Percentiles rank a stretch among this genome's conserved stretches.
These are phyloP conservation scores for Paraconiothyrium brasiliense DNA, from an alignment of 2,329 filamentous ascomycete genomes.

Conservation along the genomic window DNA sequence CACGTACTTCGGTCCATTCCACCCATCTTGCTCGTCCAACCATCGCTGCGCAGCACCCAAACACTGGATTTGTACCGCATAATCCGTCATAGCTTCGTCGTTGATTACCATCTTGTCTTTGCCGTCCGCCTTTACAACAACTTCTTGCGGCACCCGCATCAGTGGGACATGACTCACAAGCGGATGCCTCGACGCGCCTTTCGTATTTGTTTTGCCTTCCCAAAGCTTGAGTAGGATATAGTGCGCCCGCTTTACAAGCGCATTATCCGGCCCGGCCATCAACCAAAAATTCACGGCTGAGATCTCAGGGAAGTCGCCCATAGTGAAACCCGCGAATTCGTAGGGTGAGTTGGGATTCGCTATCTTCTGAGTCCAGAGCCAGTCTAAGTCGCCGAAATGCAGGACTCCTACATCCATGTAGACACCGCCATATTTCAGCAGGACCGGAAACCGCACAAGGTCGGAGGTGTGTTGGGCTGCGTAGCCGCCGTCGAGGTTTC, in stretches of 20 bases:
- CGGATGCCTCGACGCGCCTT: conserved; percentile 59
- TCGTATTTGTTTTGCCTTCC: conserved; percentile 51
- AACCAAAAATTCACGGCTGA: conserved; percentile 36
- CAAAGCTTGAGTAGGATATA: conserved; percentile 62
- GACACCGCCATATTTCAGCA: conserved; percentile 66
- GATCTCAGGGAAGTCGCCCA: conserved; percentile 30
- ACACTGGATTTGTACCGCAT: conserved; percentile 66
- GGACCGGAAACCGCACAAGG: conserved; percentile 65
- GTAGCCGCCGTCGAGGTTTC: conserved; percentile 60
- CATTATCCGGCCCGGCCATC: conserved; percentile 51
- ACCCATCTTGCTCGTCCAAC: conserved; percentile 60
- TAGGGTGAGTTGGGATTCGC: conserved; percentile 59
- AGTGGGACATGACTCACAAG: conserved; percentile 61
- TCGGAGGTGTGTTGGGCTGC: conserved; percentile 66
- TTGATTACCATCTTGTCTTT: conserved; percentile 49
- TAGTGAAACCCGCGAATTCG: conserved; percentile 36
- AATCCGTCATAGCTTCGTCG: conserved; percentile 61
- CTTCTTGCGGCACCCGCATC: conserved; percentile 51
- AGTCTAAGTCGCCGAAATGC: conserved; percentile 66
- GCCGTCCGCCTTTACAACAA: conserved; percentile 45
- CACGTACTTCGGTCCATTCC: conserved; percentile 65
- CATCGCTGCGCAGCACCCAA: conserved; percentile 63
- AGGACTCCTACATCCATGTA: conserved; percentile 67
- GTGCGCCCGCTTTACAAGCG: conserved; percentile 60
- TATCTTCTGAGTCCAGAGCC: conserved; percentile 62